phyloP scores from a whole-genome alignment of 257 asterid genomes.

The Plantago elongata region DNA sequence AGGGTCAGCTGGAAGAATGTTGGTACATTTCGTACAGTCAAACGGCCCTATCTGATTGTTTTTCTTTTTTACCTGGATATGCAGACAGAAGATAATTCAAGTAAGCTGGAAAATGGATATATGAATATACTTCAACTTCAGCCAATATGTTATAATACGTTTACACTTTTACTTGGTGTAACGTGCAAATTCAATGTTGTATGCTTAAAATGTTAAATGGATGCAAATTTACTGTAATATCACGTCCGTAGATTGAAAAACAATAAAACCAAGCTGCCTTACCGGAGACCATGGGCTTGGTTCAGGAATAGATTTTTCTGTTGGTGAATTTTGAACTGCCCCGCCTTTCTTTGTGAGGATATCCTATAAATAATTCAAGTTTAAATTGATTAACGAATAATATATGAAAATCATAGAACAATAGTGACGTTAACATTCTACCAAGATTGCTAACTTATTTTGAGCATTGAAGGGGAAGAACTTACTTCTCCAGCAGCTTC shows the following conservation, averaged over 20 bases:
- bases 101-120: slow-evolving; percentile 8
- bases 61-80: slow-evolving; percentile 68
- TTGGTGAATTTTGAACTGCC: slow-evolving; percentile 92
- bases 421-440: no score
- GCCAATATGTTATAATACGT: not conserved
- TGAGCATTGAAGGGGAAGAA: slow-evolving; percentile 12
- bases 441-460: not conserved
- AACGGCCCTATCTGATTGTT: slow-evolving; percentile 72
- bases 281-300: slow-evolving; percentile 99
- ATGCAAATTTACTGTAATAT: no score
- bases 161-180: not conserved
- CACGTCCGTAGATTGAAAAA: not conserved
- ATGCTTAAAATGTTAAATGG: no score
- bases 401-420: slow-evolving; percentile 15
- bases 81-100: slow-evolving; percentile 14
- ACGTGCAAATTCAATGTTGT: no score
- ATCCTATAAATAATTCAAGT: slow-evolving; percentile 49
- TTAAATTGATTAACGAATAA: slow-evolving; percentile 9
- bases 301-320: slow-evolving; percentile 77
- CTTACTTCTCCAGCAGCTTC: slow-evolving; percentile 99
- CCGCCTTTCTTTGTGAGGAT: slow-evolving; percentile 75
- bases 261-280: slow-evolving; percentile 25
- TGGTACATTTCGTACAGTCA: slow-evolving; percentile 79
- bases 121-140: not conserved
- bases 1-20: slow-evolving; percentile 34